These are phyloP conservation scores for Fusarium subtropicale DNA, from an alignment of 2,329 filamentous ascomycete genomes.

Conservation along the genomic window DNA sequence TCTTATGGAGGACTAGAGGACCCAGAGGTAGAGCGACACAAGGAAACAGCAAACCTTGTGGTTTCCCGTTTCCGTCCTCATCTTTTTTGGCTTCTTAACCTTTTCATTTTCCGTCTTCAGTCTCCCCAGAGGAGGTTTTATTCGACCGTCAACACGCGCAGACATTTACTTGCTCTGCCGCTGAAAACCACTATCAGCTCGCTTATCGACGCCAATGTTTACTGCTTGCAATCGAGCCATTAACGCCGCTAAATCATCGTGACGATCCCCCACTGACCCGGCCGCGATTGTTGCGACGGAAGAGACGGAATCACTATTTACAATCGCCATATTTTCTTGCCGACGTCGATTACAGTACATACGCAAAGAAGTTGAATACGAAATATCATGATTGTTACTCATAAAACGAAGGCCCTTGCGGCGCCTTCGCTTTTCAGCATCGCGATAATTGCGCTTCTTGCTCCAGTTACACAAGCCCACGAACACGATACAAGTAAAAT, in stretches of 20 bases:
- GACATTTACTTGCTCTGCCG: conserved; percentile 43
- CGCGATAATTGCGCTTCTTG: conserved; percentile 43
- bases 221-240: conserved; percentile 14
- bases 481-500: conserved; percentile 66
- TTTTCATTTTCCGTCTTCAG: not conserved
- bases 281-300: not conserved
- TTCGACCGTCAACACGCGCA: conserved; percentile 12
- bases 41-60: conserved; percentile 18
- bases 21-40: conserved; percentile 12
- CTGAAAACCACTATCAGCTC: conserved; percentile 7
- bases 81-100: conserved; percentile 8
- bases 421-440: conserved; percentile 35
- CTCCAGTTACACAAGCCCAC: conserved; percentile 54
- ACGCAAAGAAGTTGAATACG: not conserved
- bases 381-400: conserved; percentile 38
- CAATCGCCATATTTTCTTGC: not conserved
- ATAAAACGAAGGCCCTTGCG: conserved; percentile 24
- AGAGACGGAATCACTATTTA: conserved; percentile 1
- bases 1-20: conserved; percentile 3
- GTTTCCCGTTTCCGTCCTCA: conserved; percentile 14
- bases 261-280: conserved; percentile 37
- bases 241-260: conserved; percentile 23
- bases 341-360: not conserved
- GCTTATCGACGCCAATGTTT: conserved; percentile 34
- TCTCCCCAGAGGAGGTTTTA: conserved; percentile 23